Evolutionary conservation across 805 yeast species (phyloP), one percentile per base, ranked within the genome.

Genomic region (Phaffomyces antillensis): DNA sequence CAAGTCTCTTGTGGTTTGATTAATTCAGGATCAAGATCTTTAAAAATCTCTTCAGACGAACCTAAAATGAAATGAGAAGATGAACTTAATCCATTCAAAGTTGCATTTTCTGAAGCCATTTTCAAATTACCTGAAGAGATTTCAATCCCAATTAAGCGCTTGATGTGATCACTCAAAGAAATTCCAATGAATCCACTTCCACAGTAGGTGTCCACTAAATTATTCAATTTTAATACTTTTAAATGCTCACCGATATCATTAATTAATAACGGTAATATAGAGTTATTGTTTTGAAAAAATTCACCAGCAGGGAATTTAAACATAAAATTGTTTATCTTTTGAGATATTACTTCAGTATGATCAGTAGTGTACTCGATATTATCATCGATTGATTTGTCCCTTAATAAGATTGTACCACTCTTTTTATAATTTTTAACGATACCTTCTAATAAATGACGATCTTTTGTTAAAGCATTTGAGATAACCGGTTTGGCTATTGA

Each of bases 281-380:
- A 79, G 63, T 86, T 88, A 64, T 91, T 91, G 67, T 89, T 90
- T 65, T 91, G 99, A 72, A 91, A 91, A 59, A 91, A 91, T 62
- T 90, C 96, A 39, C 96, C 95, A 0, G 97, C 96, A n/a, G 90
- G 82, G 61, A 86, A 93, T 57, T 83, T 80, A 64, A 93, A 93
- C 40, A 77, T 73, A 61, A 71, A 78, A 2, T 86, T 93, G 44
- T 76, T 72, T 25, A 85, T 73, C 51, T 73, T 72, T 58, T 89
- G 96, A 7, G 77, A 77, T 42, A 91, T 89, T 40, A 86, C 76
- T 46, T 82, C 85, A 55, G 85, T 79, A 26, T 85, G 70, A 48
- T 86, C 76, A 0, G 96, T 86, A 3, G 83, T 86, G 61, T 91
- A 87, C 0, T 83, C 56, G 8, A 51, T 39, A 6, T 57, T 54